Evolutionary conservation across 257 asterid species (phyloP).

Genomic region (Solanum chiquidenum): DNA sequence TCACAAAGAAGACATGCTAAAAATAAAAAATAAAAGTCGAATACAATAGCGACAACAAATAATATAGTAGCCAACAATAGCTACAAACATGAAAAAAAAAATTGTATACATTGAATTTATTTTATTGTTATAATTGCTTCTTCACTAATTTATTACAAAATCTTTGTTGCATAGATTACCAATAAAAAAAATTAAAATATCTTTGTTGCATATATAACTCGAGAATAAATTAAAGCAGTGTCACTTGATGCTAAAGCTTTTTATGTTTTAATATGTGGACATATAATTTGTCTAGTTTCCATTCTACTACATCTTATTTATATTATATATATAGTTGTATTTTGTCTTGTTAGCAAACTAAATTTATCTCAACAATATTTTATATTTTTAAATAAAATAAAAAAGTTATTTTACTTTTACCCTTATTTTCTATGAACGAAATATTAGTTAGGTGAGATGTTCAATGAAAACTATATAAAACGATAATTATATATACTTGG

Average conservation of each 20-base stretch:
- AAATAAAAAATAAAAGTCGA: accelerated
- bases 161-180: background rate
- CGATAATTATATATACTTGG: background rate
- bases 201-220: background rate
- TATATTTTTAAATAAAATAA: background rate
- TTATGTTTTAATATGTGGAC: background rate
- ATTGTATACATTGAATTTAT: background rate
- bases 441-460: background rate
- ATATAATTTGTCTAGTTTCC: background rate
- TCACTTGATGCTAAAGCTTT: background rate
- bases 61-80: background rate
- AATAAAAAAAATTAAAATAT: background rate
- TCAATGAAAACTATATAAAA: background rate
- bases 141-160: background rate
- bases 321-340: background rate
- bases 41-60: background rate
- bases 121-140: background rate
- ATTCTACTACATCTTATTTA: background rate
- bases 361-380: background rate
- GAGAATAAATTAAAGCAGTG: background rate
- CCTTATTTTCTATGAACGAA: background rate
- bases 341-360: background rate
- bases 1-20: background rate
- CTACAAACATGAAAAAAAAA: background rate
- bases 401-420: background rate